Evolutionary conservation across 306 rosid genomes (phyloP), one percentile per base, ranked within the genome.

Genomic region (Castanopsis chinensis): DNA sequence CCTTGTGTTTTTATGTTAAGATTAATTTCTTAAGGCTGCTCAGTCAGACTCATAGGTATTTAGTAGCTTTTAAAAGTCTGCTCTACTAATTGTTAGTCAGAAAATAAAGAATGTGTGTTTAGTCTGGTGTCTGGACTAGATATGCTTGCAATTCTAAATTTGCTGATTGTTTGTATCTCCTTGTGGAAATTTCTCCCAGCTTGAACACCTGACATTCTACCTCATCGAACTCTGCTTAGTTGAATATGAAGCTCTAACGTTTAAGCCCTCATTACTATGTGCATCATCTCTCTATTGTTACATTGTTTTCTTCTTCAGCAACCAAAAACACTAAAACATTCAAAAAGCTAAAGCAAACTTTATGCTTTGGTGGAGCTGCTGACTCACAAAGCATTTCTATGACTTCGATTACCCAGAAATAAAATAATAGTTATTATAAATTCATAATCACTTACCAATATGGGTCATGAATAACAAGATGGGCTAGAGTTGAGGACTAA

Each of bases 1-100:
- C 95, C 91, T n/a, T 95, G 90, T 75, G 95, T 92, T 74, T 95
- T 92, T 61, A 83, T 92, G 96, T 81, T 91, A 87, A 91, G 99
- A 80, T 92, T 92, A 37, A 37, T 37, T 37, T 86, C 93, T 92
- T 59, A 91, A 92, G 89, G 99, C 99, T 71, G 88, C 94, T 67
- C 94, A 84, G 85, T 86, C 98, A 67, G 87, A 90, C 71, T 74
- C n/a, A 23, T 88, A 87, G 97, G 97, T 94, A 79, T 71, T 70
- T 67, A 77, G 45, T 3, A 67, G 49, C 71, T 18, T 65, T 17
- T 2, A 67, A 19, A 17, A 67, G 49, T 8, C 23, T 45, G 3
- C 19, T 32, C 17, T 67, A 18, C 49, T 32, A 19, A 9, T 67
- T 67, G 45, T 33, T 10, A 9, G 49, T 32, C 17, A 20, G 25